Evolutionary conservation across 371 early-diverging fungal genomes (phyloP), one percentile per base, ranked within the genome.

Genomic region (Zancudomyces culisetae): DNA sequence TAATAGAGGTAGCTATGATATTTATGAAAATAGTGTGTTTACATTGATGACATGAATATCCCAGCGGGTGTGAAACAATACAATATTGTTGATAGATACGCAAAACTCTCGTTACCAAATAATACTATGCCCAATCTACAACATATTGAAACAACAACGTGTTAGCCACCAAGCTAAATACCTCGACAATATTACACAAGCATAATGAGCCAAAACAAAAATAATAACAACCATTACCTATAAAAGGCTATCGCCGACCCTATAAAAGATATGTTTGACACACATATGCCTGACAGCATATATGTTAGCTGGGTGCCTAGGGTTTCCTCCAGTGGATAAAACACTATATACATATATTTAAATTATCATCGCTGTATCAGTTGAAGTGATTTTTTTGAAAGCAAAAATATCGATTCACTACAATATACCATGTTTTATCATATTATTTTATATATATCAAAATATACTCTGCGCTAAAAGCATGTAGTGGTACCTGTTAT

Each of bases 31-130:
- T 22, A 10, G 41, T 41, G 26, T 6, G 29, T 22, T 26, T 51
- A 86, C 73, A 88, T 70, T 2, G 89, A 73, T 8, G 91, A 85
- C 83, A 90, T 80, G 59, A 94, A 90, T 55, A 85, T 72, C 2
- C 79, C 72, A 1, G 87, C 75, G 3, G 92, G 92, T 1, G 82
- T 77, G 28, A 85, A 49, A 52, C 73, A 72, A 59, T 80, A 91
- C 6, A 85, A 73, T 27, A 88, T 56, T 0, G 85, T 76, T 0
- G 87, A 65, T 1, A 75, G 45, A n/a, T 62, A 71, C 1, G 88
- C 85, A 43, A 83, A 60, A 8, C 51, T 56, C 42, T 79, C 72
- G 39, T 57, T 41, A 69, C 70, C 60, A 75, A 76, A 52, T 18
- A 79, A 49, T 1, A 52, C 41, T 3, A 61, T 40, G 0, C 74